A percentile compares a stretch with the other conserved stretches of the same genome.
Conservation (phyloP, 495 filamentous ascomycete species). For the Stereocaulon alpinum region DNA sequence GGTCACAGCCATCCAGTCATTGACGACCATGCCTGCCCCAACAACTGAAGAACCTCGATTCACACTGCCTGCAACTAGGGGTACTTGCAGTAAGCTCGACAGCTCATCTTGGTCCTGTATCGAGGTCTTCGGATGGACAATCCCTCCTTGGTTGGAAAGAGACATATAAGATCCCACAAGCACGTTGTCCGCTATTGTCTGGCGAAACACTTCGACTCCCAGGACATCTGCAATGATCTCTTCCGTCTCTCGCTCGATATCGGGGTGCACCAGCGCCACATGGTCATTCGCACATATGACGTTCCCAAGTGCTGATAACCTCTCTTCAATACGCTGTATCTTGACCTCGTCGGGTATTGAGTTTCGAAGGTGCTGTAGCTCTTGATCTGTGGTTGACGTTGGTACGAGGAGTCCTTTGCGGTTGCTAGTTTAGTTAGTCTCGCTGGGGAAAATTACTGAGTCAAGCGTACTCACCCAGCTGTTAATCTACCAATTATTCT, state of each 20-base stretch:
- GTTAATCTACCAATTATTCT: slow-evolving; percentile 91
- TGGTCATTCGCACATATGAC: slow-evolving; percentile 96
- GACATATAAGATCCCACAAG: slow-evolving; percentile 93
- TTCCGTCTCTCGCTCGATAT: slow-evolving; percentile 90
- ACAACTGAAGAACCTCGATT: slow-evolving; percentile 92
- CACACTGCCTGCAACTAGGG: slow-evolving; percentile 84
- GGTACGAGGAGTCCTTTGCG: slow-evolving; percentile 93
- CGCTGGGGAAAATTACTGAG: neutral
- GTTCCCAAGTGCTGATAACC: slow-evolving; percentile 89
- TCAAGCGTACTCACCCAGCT: slow-evolving; percentile 60
- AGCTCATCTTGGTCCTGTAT: slow-evolving; percentile 98
- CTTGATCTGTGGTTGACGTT: slow-evolving; percentile 93
- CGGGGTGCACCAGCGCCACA: slow-evolving; percentile 92
- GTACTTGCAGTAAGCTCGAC: slow-evolving; percentile 84
- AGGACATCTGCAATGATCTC: slow-evolving; percentile 94
- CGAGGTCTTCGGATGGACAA: slow-evolving; percentile 93
- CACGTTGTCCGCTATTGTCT: slow-evolving; percentile 95
- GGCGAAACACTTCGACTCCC: slow-evolving; percentile 95
- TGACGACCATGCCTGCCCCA: slow-evolving; percentile 96
- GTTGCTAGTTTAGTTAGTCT: slow-evolving; percentile 47
- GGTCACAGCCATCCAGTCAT: slow-evolving; percentile 98
- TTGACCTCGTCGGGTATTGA: slow-evolving; percentile 80
- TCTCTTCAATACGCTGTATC: slow-evolving; percentile 93
- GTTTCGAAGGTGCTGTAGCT: slow-evolving; percentile 93
- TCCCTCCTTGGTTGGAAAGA: slow-evolving; percentile 88